phyloP scores from a whole-genome alignment of 2,329 filamentous ascomycete genomes.

The Pyricularia sp. region DNA sequence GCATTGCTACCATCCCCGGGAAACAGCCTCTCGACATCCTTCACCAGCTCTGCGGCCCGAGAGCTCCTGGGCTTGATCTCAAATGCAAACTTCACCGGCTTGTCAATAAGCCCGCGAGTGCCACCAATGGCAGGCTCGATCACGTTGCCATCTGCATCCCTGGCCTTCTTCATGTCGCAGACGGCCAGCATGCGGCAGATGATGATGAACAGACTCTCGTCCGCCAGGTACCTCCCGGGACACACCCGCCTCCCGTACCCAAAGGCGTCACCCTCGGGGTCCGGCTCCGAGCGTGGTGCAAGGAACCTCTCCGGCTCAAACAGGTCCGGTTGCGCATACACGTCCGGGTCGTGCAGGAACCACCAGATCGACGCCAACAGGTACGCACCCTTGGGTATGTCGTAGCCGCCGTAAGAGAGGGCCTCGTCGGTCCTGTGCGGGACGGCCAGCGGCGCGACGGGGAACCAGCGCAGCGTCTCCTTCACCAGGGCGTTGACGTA shows the following conservation, averaged over 20 bases:
- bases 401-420: slow-evolving; percentile 37
- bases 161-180: slow-evolving; percentile 11
- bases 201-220: slow-evolving; percentile 32
- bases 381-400: slow-evolving; percentile 36
- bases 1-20: not conserved
- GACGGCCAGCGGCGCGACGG: not conserved
- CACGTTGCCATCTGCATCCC: not conserved
- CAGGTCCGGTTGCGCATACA: slow-evolving; percentile 13
- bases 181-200: slow-evolving; percentile 23
- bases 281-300: slow-evolving; percentile 17
- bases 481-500: slow-evolving; percentile 23
- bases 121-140: not conserved
- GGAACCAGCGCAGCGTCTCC: slow-evolving; percentile 12
- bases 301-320: slow-evolving; percentile 14
- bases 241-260: slow-evolving; percentile 35
- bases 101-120: not conserved
- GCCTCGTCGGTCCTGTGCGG: slow-evolving; percentile 38
- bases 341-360: slow-evolving; percentile 14
- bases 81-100: not conserved
- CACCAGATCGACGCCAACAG: slow-evolving; percentile 26
- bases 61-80: not conserved
- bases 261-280: slow-evolving; percentile 19
- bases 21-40: not conserved
- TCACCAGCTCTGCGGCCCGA: not conserved
- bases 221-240: slow-evolving; percentile 32